A percentile compares a stretch with the other conserved stretches of the same genome.
These are phyloP conservation scores for Cryptococcus hybrid DNA, from an alignment of 1,284 basidiomycete genomes.

Conservation along the genomic window DNA sequence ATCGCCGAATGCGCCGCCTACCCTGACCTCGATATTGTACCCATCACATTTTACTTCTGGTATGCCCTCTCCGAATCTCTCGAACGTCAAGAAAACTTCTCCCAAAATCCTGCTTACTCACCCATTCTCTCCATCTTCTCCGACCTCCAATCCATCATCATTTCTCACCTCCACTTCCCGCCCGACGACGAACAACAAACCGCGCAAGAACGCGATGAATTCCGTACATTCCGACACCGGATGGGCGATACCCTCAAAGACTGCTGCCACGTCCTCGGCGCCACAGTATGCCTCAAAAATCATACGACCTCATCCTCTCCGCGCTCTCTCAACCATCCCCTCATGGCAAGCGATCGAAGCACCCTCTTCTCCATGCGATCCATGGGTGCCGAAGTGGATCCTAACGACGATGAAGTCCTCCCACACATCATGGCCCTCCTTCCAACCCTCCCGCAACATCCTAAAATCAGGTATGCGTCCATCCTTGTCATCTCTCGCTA, in stretches of 20 bases:
- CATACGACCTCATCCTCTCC: conserved; percentile 75
- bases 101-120: conserved; percentile 23
- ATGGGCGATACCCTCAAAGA: conserved; percentile 99
- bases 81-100: conserved; percentile 46
- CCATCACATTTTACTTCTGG: conserved; percentile 99
- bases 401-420: conserved; percentile 76
- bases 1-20: conserved; percentile 93
- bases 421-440: conserved; percentile 96
- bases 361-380: conserved; percentile 97
- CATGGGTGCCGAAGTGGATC: conserved; percentile 94
- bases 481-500: conserved; percentile 94
- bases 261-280: conserved; percentile 91
- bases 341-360: conserved; percentile 98
- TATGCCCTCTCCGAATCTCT: conserved; percentile 83
- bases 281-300: conserved; percentile 78
- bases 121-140: conserved; percentile 76
- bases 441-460: conserved; percentile 84
- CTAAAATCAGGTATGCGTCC: conserved; percentile 90
- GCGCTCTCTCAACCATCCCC: conserved; percentile 57
- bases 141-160: conserved; percentile 80
- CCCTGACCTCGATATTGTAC: conserved; percentile 92
- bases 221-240: conserved; percentile 91
- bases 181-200: conserved; percentile 68
- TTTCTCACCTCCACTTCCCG: conserved; percentile 91
- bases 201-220: conserved; percentile 88